Evolutionary conservation across 768 basidiomycete genomes (phyloP).

Genomic region (Mycena amicta): DNA sequence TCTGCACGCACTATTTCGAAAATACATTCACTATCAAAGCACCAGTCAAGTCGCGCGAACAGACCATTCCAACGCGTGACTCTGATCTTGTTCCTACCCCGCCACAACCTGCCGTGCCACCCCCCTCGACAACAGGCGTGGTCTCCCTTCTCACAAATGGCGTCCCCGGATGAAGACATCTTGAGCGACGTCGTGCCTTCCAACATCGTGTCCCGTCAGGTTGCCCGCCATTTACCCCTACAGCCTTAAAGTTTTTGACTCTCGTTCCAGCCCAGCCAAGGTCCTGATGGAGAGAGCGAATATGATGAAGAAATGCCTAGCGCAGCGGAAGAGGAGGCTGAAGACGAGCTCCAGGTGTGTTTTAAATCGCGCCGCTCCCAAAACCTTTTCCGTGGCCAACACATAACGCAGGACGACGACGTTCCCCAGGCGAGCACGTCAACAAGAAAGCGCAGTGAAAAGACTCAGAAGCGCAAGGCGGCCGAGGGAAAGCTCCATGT

Average conservation of each 20-base stretch:
- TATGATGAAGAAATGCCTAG: slow-evolving; percentile 54
- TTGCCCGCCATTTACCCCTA: slow-evolving; percentile 28
- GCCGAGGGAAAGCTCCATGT: slow-evolving; percentile 70
- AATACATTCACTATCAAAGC: too few species aligned
- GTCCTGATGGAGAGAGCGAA: slow-evolving; percentile 76
- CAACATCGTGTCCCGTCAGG: slow-evolving; percentile 89
- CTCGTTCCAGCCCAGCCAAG: slow-evolving; percentile 55
- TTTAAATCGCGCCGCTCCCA: slow-evolving; percentile 21
- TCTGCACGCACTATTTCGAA: too few species aligned
- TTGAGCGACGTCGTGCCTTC: slow-evolving; percentile 90
- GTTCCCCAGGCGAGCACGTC: slow-evolving; percentile 19
- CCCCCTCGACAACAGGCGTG: background rate
- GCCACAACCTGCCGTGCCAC: background rate
- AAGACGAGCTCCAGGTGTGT: slow-evolving; percentile 51
- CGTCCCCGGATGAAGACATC: slow-evolving; percentile 68
- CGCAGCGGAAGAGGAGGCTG: slow-evolving; percentile 62
- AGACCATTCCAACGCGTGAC: background rate
- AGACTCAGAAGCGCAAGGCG: slow-evolving; percentile 57
- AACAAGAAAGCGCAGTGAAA: slow-evolving; percentile 38
- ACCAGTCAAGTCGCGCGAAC: background rate
- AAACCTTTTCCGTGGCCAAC: background rate
- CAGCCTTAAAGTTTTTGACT: slow-evolving; percentile 6
- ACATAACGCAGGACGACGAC: slow-evolving; percentile 10
- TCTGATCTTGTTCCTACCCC: background rate
- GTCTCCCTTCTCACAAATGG: background rate